Evolutionary conservation across 495 filamentous ascomycete species (phyloP), one percentile per base, ranked within the genome.

Genomic region (Xylaria bambusicola): DNA sequence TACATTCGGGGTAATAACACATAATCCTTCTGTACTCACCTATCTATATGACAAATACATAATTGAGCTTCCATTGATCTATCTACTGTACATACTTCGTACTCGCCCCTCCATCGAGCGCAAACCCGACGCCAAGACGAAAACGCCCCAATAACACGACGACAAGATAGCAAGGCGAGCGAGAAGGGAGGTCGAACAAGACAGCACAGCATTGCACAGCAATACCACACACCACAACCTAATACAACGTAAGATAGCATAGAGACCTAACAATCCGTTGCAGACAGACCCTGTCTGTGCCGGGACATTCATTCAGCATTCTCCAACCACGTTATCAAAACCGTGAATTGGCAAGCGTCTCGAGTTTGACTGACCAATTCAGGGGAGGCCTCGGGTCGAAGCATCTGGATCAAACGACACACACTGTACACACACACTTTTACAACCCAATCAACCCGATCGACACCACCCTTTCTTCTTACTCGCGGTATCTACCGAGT

Each of bases 271-370:
- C n/a, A n/a, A n/a, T n/a, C n/a, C n/a, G n/a, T n/a, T n/a, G n/a
- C n/a, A n/a, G n/a, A n/a, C n/a, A n/a, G n/a, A n/a, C n/a, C n/a
- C n/a, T n/a, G n/a, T n/a, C n/a, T n/a, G n/a, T n/a, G n/a, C n/a
- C n/a, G 31, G 6, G 29, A 10, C 29, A 33, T 33, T 33, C 29
- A 33, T 7, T 33, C 27, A 6, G 7, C 53, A 47, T 48, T 48
- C 13, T 24, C 53, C 53, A 56, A 56, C 31, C 53, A 56, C 53
- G 31, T 56, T 48, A 47, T 42, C 6, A 5, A 33, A 44, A 35
- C 26, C 13, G 53, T 36, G 41, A 56, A 48, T 26, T 48, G 42
- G 44, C 53, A 17, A 3, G 21, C 42, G 10, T 10, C 5, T 33
- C 26, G 10, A 56, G 29, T 15, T 18, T 26, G 23, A 15, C 6